Percentiles rank a stretch among this genome's conserved stretches.
These are phyloP conservation scores for Guadua angustifolia DNA, from an alignment of 176 grass and related monocot species.

Conservation along the genomic window DNA sequence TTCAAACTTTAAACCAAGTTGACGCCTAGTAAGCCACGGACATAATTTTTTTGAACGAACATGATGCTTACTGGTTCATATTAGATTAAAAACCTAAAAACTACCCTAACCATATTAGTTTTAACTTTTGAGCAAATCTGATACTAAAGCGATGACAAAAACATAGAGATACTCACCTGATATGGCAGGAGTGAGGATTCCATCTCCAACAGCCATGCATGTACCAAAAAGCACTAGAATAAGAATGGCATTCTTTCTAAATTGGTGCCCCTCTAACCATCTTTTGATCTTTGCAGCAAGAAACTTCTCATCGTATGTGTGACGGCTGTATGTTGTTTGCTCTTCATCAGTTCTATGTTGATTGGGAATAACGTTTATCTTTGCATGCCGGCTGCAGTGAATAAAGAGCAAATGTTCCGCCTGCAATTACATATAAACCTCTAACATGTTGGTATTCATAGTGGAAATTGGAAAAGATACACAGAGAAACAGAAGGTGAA, in stretches of 20 bases:
- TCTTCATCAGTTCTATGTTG: constrained; percentile 84
- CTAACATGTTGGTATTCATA: constrained; percentile 28
- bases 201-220: constrained; percentile 90
- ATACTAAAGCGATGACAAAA: constrained; percentile 10
- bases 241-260: constrained; percentile 74
- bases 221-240: constrained; percentile 77
- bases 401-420: constrained; percentile 93
- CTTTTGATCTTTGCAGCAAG: constrained; percentile 76
- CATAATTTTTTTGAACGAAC: neutral
- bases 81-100: neutral
- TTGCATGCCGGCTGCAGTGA: constrained; percentile 80
- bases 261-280: constrained; percentile 61
- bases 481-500: neutral
- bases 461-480: neutral
- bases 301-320: constrained; percentile 71
- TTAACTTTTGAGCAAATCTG: neutral
- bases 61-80: neutral
- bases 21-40: neutral
- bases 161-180: constrained; percentile 56
- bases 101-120: neutral
- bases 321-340: constrained; percentile 71
- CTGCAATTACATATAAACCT: constrained; percentile 48
- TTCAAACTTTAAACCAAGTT: neutral
- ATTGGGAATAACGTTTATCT: constrained; percentile 83
- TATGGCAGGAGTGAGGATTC: constrained; percentile 86